A percentile compares a stretch with the other conserved stretches of the same genome.
Evolutionary conservation across 768 basidiomycete species (phyloP).

Genomic region (Gautieria morchelliformis): DNA sequence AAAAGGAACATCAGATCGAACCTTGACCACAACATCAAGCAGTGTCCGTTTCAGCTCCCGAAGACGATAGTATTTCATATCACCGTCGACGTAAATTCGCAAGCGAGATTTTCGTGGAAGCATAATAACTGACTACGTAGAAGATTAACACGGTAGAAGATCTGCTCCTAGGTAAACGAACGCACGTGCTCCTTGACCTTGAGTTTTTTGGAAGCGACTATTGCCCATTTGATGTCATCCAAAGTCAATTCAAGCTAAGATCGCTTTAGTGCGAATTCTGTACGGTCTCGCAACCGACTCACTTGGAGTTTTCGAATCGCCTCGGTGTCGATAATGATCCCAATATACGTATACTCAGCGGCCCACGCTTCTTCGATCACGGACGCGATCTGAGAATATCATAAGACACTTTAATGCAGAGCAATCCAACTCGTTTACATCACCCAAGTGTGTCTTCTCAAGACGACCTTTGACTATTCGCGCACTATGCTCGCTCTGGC

Average conservation of each 20-base stretch:
- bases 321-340: conserved; percentile 82
- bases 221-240: conserved; percentile 89
- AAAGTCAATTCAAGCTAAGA: conserved; percentile 80
- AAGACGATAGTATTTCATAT: conserved; percentile 74
- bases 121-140: conserved; percentile 60
- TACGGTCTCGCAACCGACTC: conserved; percentile 7
- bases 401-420: not conserved
- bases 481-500: conserved; percentile 85
- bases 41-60: conserved; percentile 80
- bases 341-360: conserved; percentile 84
- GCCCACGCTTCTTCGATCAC: conserved; percentile 96
- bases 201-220: conserved; percentile 77
- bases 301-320: conserved; percentile 88
- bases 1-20: conserved; percentile 18
- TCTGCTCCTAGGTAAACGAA: not conserved
- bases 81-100: conserved; percentile 69
- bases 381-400: conserved; percentile 59
- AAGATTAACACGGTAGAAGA: not conserved
- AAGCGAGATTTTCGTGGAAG: conserved; percentile 66
- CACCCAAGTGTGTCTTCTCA: conserved; percentile 90
- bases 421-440: conserved; percentile 41
- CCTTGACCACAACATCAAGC: conserved; percentile 86
- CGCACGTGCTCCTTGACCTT: conserved; percentile 83
- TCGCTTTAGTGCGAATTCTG: not conserved
- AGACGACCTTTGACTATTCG: conserved; percentile 94